Percentiles rank a stretch among this genome's conserved stretches.
Evolutionary conservation across 352 stramenopile species (phyloP).

Genomic region (Peronospora belbahrii): DNA sequence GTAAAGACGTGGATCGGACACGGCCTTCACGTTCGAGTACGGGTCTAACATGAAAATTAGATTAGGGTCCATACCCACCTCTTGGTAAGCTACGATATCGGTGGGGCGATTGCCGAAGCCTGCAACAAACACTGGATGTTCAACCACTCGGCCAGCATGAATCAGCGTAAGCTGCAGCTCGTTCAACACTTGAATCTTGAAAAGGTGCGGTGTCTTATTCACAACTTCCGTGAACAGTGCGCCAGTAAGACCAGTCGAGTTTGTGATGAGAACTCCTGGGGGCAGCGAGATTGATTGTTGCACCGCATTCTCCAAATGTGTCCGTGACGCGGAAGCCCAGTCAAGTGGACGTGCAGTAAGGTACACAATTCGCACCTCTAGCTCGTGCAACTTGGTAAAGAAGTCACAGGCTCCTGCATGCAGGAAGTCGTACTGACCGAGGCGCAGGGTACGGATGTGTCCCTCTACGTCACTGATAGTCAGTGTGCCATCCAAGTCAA

Average conservation of each 20-base stretch:
- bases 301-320: slow-evolving; percentile 64
- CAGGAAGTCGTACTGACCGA: slow-evolving; percentile 80
- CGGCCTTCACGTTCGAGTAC: slow-evolving; percentile 67
- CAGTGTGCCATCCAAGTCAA: slow-evolving; percentile 75
- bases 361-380: slow-evolving; percentile 73
- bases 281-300: slow-evolving; percentile 54
- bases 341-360: slow-evolving; percentile 72
- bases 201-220: slow-evolving; percentile 80
- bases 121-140: slow-evolving; percentile 79
- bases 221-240: slow-evolving; percentile 78
- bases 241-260: slow-evolving; percentile 68
- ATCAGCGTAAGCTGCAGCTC: slow-evolving; percentile 78
- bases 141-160: slow-evolving; percentile 53
- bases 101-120: slow-evolving; percentile 82
- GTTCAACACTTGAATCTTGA: slow-evolving; percentile 78
- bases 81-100: slow-evolving; percentile 69
- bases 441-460: slow-evolving; percentile 74
- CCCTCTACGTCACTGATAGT: slow-evolving; percentile 82
- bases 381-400: slow-evolving; percentile 70
- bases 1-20: slow-evolving; percentile 54
- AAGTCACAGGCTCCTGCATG: slow-evolving; percentile 73
- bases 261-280: slow-evolving; percentile 70
- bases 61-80: slow-evolving; percentile 60
- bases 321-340: slow-evolving; percentile 63
- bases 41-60: slow-evolving; percentile 80